Evolutionary conservation across 306 rosid genomes (phyloP), one percentile per base, ranked within the genome.

Genomic region (Vigna radiata): DNA sequence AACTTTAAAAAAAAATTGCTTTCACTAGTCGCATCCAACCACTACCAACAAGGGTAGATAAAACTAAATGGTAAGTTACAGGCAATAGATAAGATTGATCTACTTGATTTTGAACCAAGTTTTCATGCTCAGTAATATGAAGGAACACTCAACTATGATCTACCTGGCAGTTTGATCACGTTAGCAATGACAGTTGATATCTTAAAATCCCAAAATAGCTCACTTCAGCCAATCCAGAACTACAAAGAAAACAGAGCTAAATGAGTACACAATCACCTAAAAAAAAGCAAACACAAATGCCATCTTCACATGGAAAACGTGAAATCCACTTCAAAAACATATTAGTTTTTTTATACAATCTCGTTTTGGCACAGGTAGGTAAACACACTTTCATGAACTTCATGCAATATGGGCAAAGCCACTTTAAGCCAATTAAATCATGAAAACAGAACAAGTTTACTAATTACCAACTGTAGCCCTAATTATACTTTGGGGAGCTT

Each of bases 381-480:
- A 52, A 44, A 29, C 48, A 56, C 12, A 54, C 23, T 55, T 56
- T 47, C 53, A 43, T 69, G 62, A 6, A 52, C 68, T 74, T 33
- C 63, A 74, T 23, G 66, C 67, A 37, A 39, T 25, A 43, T 55
- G 43, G 17, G 79, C 72, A 78, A 82, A 70, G 73, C 50, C 74
- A 62, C 54, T 33, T 62, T 70, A 49, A 64, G 41, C 48, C 66
- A 75, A 44, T 15, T 29, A 21, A 77, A 79, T 52, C 71, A 50
- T 13, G 56, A 15, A 70, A 73, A 46, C 52, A 41, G 12, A 18
- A 46, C 10, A 4, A 69, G 52, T 33, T 59, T 56, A 46, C 64
- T 68, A 49, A 80, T 87, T 84, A 92, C 93, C 96, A 84, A 85
- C 77, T 83, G 82, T 77, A 72, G 54, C 81, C 82, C 80, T 62